These are phyloP conservation scores for Chaetomium tenue DNA, from an alignment of 495 filamentous ascomycete genomes.

Conservation along the genomic window DNA sequence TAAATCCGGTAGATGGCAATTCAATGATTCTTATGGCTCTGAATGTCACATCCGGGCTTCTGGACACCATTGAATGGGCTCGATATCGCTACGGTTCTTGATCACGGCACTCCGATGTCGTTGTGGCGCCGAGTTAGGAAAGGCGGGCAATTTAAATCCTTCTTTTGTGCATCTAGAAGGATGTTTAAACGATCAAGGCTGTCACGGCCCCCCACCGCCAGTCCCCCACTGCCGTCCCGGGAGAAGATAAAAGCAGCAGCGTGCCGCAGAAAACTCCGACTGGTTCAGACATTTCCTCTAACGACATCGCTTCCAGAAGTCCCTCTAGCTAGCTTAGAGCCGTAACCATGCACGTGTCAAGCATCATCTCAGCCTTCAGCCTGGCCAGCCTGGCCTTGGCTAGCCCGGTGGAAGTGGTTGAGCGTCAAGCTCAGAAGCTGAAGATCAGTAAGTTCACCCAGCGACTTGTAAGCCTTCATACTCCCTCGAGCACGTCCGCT, in stretches of 20 bases:
- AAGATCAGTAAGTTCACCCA: slow-evolving; percentile 13
- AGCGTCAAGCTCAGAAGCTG: slow-evolving; percentile 31
- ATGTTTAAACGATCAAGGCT: too few species aligned
- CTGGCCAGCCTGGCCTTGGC: slow-evolving; percentile 19
- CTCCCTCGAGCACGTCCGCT: too few species aligned
- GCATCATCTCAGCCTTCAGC: slow-evolving; percentile 15
- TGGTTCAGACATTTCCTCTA: not conserved
- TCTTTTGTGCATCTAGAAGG: not conserved
- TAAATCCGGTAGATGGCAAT: not conserved
- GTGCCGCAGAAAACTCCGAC: not conserved
- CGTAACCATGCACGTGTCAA: slow-evolving; percentile 20
- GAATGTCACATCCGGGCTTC: not conserved
- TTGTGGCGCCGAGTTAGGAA: not conserved
- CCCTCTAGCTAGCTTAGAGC: too few species aligned
- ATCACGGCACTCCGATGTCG: not conserved
- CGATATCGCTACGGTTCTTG: slow-evolving; percentile 4
- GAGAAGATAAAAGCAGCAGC: not conserved
- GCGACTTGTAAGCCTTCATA: too few species aligned
- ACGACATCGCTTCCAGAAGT: too few species aligned
- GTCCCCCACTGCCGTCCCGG: too few species aligned
- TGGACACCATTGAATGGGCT: not conserved
- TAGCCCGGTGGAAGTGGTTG: slow-evolving; percentile 22
- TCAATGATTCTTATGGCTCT: too few species aligned
- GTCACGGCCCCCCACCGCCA: too few species aligned
- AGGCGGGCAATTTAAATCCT: not conserved